These are phyloP conservation scores for Mycosphaerella arachidis DNA, from an alignment of 2,329 filamentous ascomycete species.

Conservation along the genomic window DNA sequence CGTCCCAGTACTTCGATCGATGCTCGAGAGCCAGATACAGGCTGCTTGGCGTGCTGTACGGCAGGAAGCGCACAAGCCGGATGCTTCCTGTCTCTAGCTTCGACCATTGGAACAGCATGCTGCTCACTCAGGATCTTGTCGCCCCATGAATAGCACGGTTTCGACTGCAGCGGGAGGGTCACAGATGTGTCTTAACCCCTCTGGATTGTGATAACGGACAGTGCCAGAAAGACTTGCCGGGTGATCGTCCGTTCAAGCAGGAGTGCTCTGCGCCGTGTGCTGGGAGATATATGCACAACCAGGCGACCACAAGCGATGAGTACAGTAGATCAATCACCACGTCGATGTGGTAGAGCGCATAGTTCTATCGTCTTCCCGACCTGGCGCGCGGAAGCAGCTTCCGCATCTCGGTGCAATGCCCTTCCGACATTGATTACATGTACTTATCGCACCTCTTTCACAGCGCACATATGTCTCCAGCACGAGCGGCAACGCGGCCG, in stretches of 20 bases:
- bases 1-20: not conserved
- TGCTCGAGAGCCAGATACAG: conserved; percentile 6
- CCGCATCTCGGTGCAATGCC: not conserved
- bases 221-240: too few species aligned
- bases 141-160: not conserved
- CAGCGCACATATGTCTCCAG: not conserved
- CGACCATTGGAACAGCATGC: conserved; percentile 4
- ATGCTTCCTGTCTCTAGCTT: not conserved
- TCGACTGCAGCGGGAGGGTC: not conserved
- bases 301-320: too few species aligned
- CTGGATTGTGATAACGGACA: too few species aligned
- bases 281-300: too few species aligned
- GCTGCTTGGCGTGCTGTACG: not conserved
- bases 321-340: too few species aligned
- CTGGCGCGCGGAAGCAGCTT: too few species aligned
- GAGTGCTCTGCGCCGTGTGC: too few species aligned
- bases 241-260: too few species aligned
- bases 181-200: too few species aligned
- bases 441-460: not conserved
- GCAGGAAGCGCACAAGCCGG: conserved; percentile 1
- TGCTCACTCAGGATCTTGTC: not conserved
- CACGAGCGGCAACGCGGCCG: not conserved
- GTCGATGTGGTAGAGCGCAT: too few species aligned
- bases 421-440: not conserved
- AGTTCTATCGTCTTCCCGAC: too few species aligned